These are phyloP conservation scores for Tagetes patula DNA, from an alignment of 129 eudicot genomes.

Conservation along the genomic window DNA sequence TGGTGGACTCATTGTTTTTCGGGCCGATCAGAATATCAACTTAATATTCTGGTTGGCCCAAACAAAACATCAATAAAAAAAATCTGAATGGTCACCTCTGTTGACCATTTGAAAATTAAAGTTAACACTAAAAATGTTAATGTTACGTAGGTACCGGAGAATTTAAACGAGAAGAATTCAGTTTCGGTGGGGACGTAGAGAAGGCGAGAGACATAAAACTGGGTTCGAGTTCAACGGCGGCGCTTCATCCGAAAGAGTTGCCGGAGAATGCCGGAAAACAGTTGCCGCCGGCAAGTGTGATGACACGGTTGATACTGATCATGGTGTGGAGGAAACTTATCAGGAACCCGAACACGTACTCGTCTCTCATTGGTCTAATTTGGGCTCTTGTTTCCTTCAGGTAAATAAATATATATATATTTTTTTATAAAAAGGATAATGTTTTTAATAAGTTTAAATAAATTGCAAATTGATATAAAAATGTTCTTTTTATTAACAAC, in stretches of 20 bases:
- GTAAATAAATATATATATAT: conserved; percentile 30
- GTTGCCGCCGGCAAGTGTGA: conserved; percentile 97
- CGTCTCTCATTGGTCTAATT: conserved; percentile 82
- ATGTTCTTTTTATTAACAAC: no score
- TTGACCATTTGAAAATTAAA: no score
- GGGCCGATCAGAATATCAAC: no score
- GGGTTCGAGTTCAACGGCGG: conserved; percentile 70
- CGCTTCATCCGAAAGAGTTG: conserved; percentile 46
- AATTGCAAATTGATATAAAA: not conserved
- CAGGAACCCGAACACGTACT: conserved; percentile 94
- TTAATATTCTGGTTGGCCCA: no score
- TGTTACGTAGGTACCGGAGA: no score
- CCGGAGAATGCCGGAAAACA: conserved; percentile 50
- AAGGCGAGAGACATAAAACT: conserved; percentile 53
- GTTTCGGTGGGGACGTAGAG: conserved; percentile 57
- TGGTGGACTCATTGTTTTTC: no score
- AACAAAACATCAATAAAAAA: no score
- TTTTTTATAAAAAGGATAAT: not conserved
- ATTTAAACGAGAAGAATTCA: no score
- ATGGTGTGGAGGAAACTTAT: conserved; percentile 99
- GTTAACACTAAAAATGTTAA: no score
- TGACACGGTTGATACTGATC: conserved; percentile 89
- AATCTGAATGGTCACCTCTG: no score
- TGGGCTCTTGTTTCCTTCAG: conserved; percentile 80
- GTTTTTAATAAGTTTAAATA: not conserved